Evolutionary conservation across 2,329 filamentous ascomycete species (phyloP), one percentile per base, ranked within the genome.

Genomic region (Pseudocercospora fuligena): DNA sequence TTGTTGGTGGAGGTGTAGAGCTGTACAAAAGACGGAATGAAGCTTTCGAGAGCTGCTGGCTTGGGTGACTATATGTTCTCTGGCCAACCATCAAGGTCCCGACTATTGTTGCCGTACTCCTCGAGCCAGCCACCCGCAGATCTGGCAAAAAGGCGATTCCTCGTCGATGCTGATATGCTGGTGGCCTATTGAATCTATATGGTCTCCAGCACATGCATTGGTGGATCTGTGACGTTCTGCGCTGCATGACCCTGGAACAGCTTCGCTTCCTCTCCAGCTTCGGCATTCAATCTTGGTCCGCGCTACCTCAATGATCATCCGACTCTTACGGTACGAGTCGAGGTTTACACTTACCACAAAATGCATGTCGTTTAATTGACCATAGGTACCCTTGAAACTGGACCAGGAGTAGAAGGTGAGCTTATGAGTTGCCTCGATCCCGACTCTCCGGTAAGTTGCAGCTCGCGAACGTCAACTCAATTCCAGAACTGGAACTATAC

Each of bases 1-100:
- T 23, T 25, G 19, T 14, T 31, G 5, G 51, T n/a, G 16, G 21
- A 16, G 31, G 25, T n/a, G 5, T 2, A 60, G 19, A 19, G 23
- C n/a, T 43, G 57, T 19, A 25, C 9, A 47, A 29, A 60, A 8
- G n/a, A 29, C 25, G 27, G 36, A 25, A 25, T 29, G 19, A 27
- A 43, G 21, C 57, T 60, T 40, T 19, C 21, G n/a, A 31, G 29
- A 58, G 33, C n/a, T 36, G 31, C 31, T 21, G 12, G 31, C 21
- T 21, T 23, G 19, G 11, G 21, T 43, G n/a, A 31, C 40, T 60
- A 29, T 60, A 36, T 60, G 40, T 46, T 25, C 23, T 23, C 36
- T 43, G 29, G 40, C 57, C 57, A 43, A 36, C 40, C 57, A 60
- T 60, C 57, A 60, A 46, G 57, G 57, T 60, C n/a, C 21, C 57